phyloP scores from a whole-genome alignment of 2,329 filamentous ascomycete species.

The Stagonosporopsis tanaceti region DNA sequence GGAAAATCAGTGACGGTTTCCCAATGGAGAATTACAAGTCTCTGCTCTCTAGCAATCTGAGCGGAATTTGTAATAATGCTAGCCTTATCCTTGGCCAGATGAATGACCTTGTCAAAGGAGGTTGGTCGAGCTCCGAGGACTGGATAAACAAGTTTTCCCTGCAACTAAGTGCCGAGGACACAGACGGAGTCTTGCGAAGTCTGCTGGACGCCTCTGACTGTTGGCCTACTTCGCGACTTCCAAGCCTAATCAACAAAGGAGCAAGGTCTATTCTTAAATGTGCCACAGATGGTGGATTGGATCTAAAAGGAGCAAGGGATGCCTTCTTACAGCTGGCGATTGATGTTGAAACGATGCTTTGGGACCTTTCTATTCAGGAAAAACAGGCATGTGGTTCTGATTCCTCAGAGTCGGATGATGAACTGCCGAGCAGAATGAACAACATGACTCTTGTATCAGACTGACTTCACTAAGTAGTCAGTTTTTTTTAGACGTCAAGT shows the following conservation, averaged over 20 bases:
- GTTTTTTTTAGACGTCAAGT: too few relatives aligned
- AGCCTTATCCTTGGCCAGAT: neutral
- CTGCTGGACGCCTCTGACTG: neutral
- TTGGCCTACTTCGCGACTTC: neutral
- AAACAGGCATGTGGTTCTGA: too few relatives aligned
- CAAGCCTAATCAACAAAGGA: neutral
- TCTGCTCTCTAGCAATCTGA: neutral
- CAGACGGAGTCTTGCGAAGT: neutral
- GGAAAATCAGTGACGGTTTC: too few relatives aligned
- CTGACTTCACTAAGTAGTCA: too few relatives aligned
- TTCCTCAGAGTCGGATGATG: neutral
- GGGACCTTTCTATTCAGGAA: neutral
- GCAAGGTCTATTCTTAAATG: neutral
- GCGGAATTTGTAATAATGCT: neutral
- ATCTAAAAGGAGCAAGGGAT: neutral
- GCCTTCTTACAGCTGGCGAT: neutral
- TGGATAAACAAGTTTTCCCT: neutral
- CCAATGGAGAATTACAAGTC: neutral
- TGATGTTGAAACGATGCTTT: neutral
- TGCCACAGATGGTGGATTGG: neutral
- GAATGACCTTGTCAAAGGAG: slow-evolving; percentile 5
- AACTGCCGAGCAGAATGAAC: neutral
- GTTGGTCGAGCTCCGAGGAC: neutral
- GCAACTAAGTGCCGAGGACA: neutral
- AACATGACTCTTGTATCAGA: neutral